Evolutionary conservation across 805 yeast species (phyloP), one percentile per base, ranked within the genome.

Genomic region (Ogataea trehaloabstinens): DNA sequence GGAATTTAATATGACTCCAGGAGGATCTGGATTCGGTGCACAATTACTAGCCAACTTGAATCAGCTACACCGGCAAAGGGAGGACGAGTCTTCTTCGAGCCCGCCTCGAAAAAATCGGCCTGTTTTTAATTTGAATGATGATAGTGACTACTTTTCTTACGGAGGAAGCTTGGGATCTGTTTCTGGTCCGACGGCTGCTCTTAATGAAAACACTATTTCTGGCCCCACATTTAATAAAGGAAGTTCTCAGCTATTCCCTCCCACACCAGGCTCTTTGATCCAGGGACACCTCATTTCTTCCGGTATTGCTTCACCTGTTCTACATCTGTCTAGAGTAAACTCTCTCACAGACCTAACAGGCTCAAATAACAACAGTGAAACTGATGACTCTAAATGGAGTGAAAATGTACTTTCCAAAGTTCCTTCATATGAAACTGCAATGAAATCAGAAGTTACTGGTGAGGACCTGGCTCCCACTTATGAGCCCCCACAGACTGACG

Each of bases 391-490:
- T 4, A 31, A 12, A 11, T 52, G 55, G 55, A 52, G 48, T 31
- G 51, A 46, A 8, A 37, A 41, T 2, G 36, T 41, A 11, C 38
- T 54, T 46, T 79, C 84, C 16, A 67, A 78, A 34, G 96, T 91
- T 5, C 98, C 98, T 0, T 80, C 95, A 0, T 91, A 91, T 61
- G 74, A 73, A 6, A 81, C 85, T 22, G 97, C 98, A 0, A 62
- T 89, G 59, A 76, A 74, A 51, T 61, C 76, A 2, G 80, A 72
- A 32, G 51, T 47, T 5, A 65, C 63, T 5, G 73, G 67, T 3
- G 73, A 67, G 16, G 78, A 74, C 37, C 62, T 82, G 19, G 81
- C 96, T 2, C 97, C 97, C 0, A 73, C 75, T 2, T 89, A 88
- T 58, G 71, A 67, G 45, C 80, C 79, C 5, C 76, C 77, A 3